These are phyloP conservation scores for Gynostemma pentaphyllum DNA, from an alignment of 306 rosid genomes.

Conservation along the genomic window DNA sequence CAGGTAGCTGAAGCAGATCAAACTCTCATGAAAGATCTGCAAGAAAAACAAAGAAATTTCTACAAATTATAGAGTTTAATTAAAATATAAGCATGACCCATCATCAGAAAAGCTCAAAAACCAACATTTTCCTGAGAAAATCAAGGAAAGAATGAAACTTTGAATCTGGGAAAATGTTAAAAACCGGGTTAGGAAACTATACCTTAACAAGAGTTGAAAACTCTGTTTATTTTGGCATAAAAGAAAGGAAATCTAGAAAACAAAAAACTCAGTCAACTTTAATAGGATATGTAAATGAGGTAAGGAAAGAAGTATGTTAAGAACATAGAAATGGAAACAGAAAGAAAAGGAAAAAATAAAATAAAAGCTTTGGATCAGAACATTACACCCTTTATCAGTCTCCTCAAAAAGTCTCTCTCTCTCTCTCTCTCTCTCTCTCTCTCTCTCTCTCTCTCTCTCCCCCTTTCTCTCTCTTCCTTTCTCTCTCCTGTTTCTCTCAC, in stretches of 20 bases:
- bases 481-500: too few relatives aligned
- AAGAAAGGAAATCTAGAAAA: neutral
- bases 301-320: neutral
- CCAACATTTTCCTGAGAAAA: neutral
- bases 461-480: too few relatives aligned
- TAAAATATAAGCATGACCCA: neutral
- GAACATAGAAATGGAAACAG: neutral
- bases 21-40: conserved; percentile 12
- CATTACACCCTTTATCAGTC: conserved; percentile 2
- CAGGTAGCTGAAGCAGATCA: conserved; percentile 11
- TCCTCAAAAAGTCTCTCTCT: conserved; percentile 4
- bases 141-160: neutral
- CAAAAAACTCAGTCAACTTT: conserved; percentile 1
- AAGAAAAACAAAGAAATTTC: neutral
- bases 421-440: neutral
- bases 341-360: neutral
- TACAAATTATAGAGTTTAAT: too few relatives aligned
- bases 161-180: conserved; percentile 8
- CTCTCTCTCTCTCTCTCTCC: too few relatives aligned
- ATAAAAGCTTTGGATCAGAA: conserved; percentile 2
- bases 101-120: neutral
- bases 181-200: too few relatives aligned
- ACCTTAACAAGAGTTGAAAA: too few relatives aligned
- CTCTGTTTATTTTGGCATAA: neutral
- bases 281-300: neutral